These are phyloP conservation scores for Meredithiella fracta DNA, from an alignment of 2,329 filamentous ascomycete species.

Conservation along the genomic window DNA sequence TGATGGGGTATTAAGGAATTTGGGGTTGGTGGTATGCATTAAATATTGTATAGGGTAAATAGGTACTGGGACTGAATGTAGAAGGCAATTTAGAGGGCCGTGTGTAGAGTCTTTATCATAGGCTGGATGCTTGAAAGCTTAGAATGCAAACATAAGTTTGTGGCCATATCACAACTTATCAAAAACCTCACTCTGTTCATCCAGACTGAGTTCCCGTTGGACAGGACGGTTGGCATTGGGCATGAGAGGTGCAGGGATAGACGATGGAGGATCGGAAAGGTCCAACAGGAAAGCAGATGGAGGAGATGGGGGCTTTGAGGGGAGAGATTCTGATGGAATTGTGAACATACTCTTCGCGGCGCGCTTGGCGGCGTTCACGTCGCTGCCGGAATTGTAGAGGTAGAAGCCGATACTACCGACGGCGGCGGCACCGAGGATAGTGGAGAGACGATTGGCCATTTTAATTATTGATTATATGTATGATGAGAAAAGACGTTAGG, in stretches of 20 bases:
- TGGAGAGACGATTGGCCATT: slow-evolving; percentile 32
- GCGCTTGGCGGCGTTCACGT: slow-evolving; percentile 49
- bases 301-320: not conserved
- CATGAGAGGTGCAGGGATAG: not conserved
- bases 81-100: too few species aligned
- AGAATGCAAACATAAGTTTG: not conserved
- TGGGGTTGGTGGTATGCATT: not conserved
- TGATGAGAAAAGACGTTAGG: not conserved
- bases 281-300: not conserved
- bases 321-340: not conserved
- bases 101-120: too few species aligned
- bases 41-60: too few species aligned
- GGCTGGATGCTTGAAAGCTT: not conserved
- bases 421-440: slow-evolving; percentile 43
- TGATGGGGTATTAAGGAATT: not conserved
- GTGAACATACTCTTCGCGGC: slow-evolving; percentile 50
- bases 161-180: not conserved
- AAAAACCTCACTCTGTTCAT: not conserved
- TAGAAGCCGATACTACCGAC: slow-evolving; percentile 70
- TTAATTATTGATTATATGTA: slow-evolving; percentile 13
- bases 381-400: slow-evolving; percentile 72
- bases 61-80: too few species aligned
- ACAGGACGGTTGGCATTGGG: not conserved
- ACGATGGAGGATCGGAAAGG: not conserved
- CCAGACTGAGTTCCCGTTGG: not conserved